Evolutionary conservation across 352 stramenopile genomes (phyloP).

Genomic region (Globisporangium paroecandrum): DNA sequence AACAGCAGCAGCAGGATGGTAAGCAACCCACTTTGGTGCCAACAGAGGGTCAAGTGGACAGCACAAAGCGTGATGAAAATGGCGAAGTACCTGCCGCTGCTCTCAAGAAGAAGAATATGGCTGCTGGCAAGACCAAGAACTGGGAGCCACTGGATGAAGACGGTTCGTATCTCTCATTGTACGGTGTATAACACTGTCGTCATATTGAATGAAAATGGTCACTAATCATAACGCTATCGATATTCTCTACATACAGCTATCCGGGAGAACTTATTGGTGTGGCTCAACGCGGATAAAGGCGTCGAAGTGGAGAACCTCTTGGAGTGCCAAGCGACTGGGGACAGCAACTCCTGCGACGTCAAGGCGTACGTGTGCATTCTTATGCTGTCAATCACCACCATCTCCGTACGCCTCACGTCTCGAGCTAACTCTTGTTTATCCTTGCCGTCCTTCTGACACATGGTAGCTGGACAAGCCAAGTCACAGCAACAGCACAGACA

Average conservation of each 20-base stretch:
- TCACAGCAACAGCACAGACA: neutral
- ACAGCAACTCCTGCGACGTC: constrained; percentile 33
- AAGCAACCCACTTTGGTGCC: neutral
- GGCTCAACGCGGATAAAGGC: constrained; percentile 49
- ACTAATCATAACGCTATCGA: neutral
- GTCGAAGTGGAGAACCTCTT: constrained; percentile 40
- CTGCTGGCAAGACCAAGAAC: neutral
- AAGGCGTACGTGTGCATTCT: constrained; percentile 28
- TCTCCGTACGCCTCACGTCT: neutral
- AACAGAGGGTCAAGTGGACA: neutral
- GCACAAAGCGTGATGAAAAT: neutral
- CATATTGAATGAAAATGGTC: neutral
- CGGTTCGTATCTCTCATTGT: neutral
- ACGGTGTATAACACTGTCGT: neutral
- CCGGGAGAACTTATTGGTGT: constrained; percentile 32
- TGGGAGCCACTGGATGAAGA: neutral
- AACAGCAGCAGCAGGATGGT: neutral
- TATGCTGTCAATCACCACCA: neutral
- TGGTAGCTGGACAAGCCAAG: constrained; percentile 40
- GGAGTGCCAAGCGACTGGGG: constrained; percentile 31
- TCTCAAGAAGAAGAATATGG: neutral
- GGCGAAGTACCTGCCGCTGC: neutral
- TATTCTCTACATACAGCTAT: constrained; percentile 21
- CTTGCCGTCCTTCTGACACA: neutral
- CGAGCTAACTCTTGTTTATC: neutral